Evolutionary conservation across 1,284 basidiomycete genomes (phyloP), one percentile per base, ranked within the genome.

Genomic region (Tetrapyrgos nigripes): DNA sequence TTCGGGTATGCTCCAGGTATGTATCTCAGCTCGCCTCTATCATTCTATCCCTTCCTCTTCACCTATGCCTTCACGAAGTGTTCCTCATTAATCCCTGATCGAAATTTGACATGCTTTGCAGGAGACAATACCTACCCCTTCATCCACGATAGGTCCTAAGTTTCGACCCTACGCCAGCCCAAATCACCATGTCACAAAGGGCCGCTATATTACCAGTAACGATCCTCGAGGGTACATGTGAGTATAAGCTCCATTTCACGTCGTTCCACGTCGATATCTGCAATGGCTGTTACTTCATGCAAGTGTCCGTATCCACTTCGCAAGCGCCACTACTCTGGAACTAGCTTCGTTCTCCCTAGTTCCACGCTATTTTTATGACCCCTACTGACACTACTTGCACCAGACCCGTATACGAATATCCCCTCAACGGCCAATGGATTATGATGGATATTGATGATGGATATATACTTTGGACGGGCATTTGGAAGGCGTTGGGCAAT

Each of bases 401-500:
- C 33, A 93, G 91, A 60, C 91, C 92, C 13, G 92, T 94, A 10
- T 93, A 92, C 67, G 92, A 94, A 72, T 94, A 94, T 66, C 92
- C 91, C 3, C 78, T 94, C 58, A 92, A 93, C 63, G 89, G 88
- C 14, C 92, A 93, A 70, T 94, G 92, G 91, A 92, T 94, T 67
- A 94, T 94, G 92, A 92, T 94, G 85, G 92, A 94, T 76, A 91
- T 91, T 71, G 92, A 94, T 71, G 91, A 93, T 70, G 92, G 91
- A 3, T 93, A 93, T 70, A 88, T 93, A 62, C 78, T 93, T 13
- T 93, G 91, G 91, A 93, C 92, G 2, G 91, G 92, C 13, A 93
- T 93, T 57, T 93, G 91, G 91, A 93, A 93, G 82, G 91, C 91
- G 28, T 83, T 93, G 51, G 92, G 91, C 49, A 92, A 93, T 65